phyloP scores from a whole-genome alignment of 1,139 yeast species.

The Debaryomycetaceae sp. region DNA sequence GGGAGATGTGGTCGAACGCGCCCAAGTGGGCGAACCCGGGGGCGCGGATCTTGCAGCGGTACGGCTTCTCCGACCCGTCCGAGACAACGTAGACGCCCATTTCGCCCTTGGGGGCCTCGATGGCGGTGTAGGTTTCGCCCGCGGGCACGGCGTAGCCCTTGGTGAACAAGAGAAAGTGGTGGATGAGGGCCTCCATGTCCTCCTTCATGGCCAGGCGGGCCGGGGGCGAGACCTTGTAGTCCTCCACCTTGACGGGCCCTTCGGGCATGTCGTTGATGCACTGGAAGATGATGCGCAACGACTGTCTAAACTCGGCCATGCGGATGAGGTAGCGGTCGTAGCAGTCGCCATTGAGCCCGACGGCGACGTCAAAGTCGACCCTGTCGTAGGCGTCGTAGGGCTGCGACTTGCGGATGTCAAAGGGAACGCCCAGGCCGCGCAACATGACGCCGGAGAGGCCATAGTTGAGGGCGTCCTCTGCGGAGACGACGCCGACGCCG shows the following conservation, averaged over 20 bases:
- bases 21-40: constrained; percentile 90
- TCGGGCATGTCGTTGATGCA: constrained; percentile 88
- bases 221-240: constrained; percentile 77
- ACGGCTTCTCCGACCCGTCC: constrained; percentile 86
- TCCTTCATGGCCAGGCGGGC: constrained; percentile 77
- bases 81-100: constrained; percentile 87
- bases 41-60: constrained; percentile 86
- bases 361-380: constrained; percentile 82
- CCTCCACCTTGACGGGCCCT: constrained; percentile 88
- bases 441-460: constrained; percentile 81
- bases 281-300: constrained; percentile 80
- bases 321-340: constrained; percentile 81
- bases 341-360: constrained; percentile 83
- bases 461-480: constrained; percentile 80
- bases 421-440: constrained; percentile 85
- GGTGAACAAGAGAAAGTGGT: constrained; percentile 78
- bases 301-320: constrained; percentile 90
- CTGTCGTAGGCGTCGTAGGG: constrained; percentile 86
- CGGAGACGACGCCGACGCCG: constrained; percentile 71
- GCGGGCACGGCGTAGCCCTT: constrained; percentile 86
- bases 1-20: constrained; percentile 76
- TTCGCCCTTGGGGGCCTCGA: constrained; percentile 94
- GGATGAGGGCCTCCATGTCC: constrained; percentile 88
- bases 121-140: constrained; percentile 86
- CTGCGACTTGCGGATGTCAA: constrained; percentile 75